These are phyloP conservation scores for Ceratocystis variospora DNA, from an alignment of 2,329 filamentous ascomycete genomes.

Conservation along the genomic window DNA sequence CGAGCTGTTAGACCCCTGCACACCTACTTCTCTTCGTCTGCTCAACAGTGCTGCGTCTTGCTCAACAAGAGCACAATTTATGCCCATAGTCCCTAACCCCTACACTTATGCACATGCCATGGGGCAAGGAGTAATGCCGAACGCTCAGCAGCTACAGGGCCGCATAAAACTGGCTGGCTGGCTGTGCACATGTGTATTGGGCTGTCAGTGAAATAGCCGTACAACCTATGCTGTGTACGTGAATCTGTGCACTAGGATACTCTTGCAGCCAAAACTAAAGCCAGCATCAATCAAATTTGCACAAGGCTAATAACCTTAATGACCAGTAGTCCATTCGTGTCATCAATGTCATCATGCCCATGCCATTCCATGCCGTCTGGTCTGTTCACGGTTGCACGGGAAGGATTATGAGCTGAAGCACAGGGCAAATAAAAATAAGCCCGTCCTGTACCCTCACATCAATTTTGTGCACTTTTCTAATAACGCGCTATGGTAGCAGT, in stretches of 20 bases:
- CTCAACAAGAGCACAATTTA: too few species aligned
- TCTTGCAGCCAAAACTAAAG: neutral
- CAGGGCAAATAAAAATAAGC: neutral
- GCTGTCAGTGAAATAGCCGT: too few species aligned
- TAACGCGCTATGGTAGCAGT: neutral
- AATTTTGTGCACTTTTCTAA: neutral
- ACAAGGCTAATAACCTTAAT: constrained; percentile 2
- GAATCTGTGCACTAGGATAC: too few species aligned
- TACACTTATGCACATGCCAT: neutral
- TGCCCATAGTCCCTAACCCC: too few species aligned
- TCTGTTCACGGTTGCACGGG: neutral
- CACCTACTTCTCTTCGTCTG: too few species aligned
- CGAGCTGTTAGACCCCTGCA: too few species aligned
- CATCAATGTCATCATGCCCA: too few species aligned
- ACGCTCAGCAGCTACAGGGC: too few species aligned
- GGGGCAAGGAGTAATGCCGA: neutral
- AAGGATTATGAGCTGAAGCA: neutral
- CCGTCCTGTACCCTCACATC: neutral
- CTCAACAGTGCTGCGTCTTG: too few species aligned
- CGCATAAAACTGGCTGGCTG: too few species aligned
- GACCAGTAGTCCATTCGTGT: neutral
- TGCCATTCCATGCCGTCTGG: neutral
- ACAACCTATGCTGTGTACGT: too few species aligned
- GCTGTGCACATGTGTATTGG: too few species aligned
- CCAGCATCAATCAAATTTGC: neutral